phyloP scores from a whole-genome alignment of 176 grass and related monocot genomes.

The Leersia perrieri region DNA sequence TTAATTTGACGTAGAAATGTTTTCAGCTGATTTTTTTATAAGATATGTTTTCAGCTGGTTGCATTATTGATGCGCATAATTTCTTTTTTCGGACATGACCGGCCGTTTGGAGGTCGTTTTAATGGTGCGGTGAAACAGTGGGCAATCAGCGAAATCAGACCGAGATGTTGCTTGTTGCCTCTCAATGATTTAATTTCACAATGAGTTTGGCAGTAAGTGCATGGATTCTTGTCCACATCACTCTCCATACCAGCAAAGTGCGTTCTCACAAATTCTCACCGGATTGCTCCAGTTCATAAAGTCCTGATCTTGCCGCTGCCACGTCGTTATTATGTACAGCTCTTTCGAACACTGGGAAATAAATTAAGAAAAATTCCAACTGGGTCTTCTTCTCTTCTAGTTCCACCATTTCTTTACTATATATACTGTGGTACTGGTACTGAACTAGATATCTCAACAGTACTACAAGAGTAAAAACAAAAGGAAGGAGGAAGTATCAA shows the following conservation, averaged over 20 bases:
- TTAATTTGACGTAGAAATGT: not conserved
- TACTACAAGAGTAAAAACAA: not conserved
- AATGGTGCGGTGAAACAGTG: not conserved
- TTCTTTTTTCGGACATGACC: not conserved
- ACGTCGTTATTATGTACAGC: constrained; percentile 14
- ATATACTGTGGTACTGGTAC: not conserved
- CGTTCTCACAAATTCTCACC: not conserved
- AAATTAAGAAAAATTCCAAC: not conserved
- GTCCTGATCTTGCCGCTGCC: constrained; percentile 1
- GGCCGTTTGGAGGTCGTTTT: constrained; percentile 40
- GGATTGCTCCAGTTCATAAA: constrained; percentile 15
- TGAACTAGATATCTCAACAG: not conserved
- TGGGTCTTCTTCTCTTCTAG: not conserved
- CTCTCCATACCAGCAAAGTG: not conserved
- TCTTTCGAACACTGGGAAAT: not conserved
- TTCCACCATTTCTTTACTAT: not conserved
- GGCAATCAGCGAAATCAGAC: not conserved
- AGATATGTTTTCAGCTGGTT: not conserved
- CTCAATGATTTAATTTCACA: not conserved
- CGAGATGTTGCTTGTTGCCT: not conserved
- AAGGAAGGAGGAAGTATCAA: not conserved
- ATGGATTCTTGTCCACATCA: not conserved
- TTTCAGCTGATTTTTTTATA: not conserved
- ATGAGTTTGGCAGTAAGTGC: not conserved
- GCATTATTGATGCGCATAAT: not conserved